These are phyloP conservation scores for Erysimum pusillum DNA, from an alignment of 441 rosid genomes.

Conservation along the genomic window DNA sequence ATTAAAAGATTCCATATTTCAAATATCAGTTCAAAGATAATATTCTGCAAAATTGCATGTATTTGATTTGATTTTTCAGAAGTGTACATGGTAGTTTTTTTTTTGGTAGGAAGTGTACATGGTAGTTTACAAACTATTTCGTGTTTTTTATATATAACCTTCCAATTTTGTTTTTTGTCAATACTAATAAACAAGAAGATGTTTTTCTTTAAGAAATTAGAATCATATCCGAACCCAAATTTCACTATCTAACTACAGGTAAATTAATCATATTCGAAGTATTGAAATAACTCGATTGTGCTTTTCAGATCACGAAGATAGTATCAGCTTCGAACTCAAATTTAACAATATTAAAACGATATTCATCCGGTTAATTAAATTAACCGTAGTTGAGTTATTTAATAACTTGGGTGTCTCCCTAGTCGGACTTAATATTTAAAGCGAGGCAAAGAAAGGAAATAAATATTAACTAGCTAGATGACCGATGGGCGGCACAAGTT, in stretches of 20 bases:
- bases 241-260: background rate
- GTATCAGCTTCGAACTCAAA: constrained; percentile 4
- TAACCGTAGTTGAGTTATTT: constrained; percentile 33
- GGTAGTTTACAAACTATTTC: background rate
- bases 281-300: constrained; percentile 8
- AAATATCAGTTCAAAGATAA: background rate
- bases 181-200: background rate
- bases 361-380: constrained; percentile 6
- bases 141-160: background rate
- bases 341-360: constrained; percentile 4
- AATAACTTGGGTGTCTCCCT: constrained; percentile 11
- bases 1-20: background rate
- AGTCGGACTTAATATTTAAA: constrained; percentile 23
- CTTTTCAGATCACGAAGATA: background rate
- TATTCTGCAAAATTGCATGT: background rate
- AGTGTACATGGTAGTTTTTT: too few species aligned
- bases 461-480: constrained; percentile 16
- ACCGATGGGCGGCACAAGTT: constrained; percentile 45
- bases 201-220: background rate
- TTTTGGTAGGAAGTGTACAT: too few species aligned
- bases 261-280: constrained; percentile 4
- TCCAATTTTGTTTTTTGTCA: too few species aligned
- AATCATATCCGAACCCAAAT: constrained; percentile 1
- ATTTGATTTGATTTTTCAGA: too few species aligned
- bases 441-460: constrained; percentile 5